phyloP scores from a whole-genome alignment of 306 rosid species.

The Trifolium fragiferum region DNA sequence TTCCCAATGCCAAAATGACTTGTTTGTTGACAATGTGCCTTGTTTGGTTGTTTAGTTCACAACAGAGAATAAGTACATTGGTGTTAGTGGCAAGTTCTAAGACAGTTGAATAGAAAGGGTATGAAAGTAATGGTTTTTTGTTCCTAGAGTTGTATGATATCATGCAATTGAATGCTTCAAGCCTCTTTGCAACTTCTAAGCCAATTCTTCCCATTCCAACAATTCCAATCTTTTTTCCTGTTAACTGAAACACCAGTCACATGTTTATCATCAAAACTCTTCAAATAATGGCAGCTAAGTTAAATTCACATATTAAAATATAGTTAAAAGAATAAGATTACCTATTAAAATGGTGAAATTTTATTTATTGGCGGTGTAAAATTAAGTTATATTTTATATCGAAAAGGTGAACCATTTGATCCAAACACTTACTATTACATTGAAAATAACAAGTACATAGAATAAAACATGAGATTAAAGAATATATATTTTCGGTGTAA shows the following conservation, averaged over 20 bases:
- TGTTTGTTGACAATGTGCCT: constrained; percentile 49
- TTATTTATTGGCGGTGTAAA: too few species aligned
- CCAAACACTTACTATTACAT: too few species aligned
- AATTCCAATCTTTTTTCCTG: constrained; percentile 55
- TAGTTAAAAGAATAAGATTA: too few species aligned
- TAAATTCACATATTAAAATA: neutral
- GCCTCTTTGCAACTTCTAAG: constrained; percentile 55
- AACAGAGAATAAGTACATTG: constrained; percentile 53
- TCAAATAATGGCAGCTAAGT: neutral
- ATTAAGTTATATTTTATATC: too few species aligned
- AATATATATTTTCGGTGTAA: too few species aligned
- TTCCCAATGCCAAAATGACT: constrained; percentile 54
- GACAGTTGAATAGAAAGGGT: constrained; percentile 47
- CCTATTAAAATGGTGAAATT: too few species aligned
- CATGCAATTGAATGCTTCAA: constrained; percentile 54
- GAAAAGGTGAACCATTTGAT: too few species aligned
- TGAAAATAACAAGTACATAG: too few species aligned
- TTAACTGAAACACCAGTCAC: constrained; percentile 40
- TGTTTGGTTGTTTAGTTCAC: constrained; percentile 55
- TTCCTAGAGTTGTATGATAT: constrained; percentile 56
- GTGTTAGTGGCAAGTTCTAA: constrained; percentile 51
- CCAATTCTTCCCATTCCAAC: constrained; percentile 67
- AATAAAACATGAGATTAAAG: too few species aligned
- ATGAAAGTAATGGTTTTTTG: constrained; percentile 42
- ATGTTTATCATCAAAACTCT: neutral